Percentiles rank a stretch among this genome's conserved stretches.
Evolutionary conservation across 176 grass and related monocot species (phyloP).

Genomic region (Chloris gayana): DNA sequence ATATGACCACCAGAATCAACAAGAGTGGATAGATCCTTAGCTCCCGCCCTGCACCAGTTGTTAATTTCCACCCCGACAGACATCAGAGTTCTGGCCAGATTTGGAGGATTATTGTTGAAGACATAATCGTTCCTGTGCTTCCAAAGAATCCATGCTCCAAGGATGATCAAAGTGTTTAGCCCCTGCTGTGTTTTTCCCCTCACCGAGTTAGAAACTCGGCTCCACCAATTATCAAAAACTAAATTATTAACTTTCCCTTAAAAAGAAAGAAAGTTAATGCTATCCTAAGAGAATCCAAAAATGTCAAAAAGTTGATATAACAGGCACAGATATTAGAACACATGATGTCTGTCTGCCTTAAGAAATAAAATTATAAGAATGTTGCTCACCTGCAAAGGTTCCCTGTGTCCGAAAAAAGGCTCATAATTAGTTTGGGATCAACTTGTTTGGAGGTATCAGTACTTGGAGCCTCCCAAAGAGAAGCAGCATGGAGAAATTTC

Average conservation of each 20-base stretch:
- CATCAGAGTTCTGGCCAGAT: too few species aligned
- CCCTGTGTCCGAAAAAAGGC: slow-evolving; percentile 86
- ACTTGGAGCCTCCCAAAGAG: slow-evolving; percentile 68
- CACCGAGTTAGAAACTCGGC: too few species aligned
- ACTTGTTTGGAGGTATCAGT: slow-evolving; percentile 72
- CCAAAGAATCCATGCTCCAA: too few species aligned
- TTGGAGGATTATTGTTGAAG: too few species aligned
- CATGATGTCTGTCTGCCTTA: slow-evolving; percentile 15
- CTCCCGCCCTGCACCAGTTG: too few species aligned
- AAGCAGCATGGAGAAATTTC: slow-evolving; percentile 88
- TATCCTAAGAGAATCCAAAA: slow-evolving; percentile 7
- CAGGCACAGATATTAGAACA: slow-evolving; percentile 24
- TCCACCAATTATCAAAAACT: slow-evolving; percentile 1
- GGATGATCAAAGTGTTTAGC: too few species aligned
- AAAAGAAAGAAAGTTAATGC: background rate
- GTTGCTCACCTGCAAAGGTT: slow-evolving; percentile 83
- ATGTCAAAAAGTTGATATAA: slow-evolving; percentile 26
- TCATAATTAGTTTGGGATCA: slow-evolving; percentile 61
- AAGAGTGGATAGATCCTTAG: too few species aligned
- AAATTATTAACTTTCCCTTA: slow-evolving; percentile 9
- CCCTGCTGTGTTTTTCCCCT: too few species aligned
- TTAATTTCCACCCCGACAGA: too few species aligned
- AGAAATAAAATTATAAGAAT: slow-evolving; percentile 23
- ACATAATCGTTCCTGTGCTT: too few species aligned
- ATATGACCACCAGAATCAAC: too few species aligned